Percentiles rank a stretch among this genome's conserved stretches.
phyloP scores from a whole-genome alignment of 2,329 filamentous ascomycete species.

The Bipolaris zeicola region DNA sequence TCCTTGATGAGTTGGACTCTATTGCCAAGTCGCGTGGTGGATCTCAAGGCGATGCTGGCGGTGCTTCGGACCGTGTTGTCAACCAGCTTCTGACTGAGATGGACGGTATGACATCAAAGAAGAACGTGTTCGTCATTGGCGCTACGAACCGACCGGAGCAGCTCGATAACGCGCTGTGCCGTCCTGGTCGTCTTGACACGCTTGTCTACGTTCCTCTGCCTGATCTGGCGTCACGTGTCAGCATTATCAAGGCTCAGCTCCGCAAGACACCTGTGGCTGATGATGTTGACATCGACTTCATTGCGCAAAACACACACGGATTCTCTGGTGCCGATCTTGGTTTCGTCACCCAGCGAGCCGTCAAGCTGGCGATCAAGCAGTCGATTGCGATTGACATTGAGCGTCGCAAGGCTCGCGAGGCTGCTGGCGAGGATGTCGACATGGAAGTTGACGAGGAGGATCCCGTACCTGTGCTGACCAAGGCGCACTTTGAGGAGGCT shows the following conservation, averaged over 20 bases:
- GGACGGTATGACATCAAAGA: constrained; percentile 99
- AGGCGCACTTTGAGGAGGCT: constrained; percentile 96
- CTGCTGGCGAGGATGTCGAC: constrained; percentile 70
- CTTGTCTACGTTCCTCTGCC: constrained; percentile 98
- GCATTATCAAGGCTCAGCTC: constrained; percentile 93
- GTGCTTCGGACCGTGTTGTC: constrained; percentile 98
- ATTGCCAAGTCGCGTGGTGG: constrained; percentile 99
- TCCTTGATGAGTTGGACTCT: constrained; percentile 97
- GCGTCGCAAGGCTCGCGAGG: constrained; percentile 86
- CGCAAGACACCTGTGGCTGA: constrained; percentile 92
- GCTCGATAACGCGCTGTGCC: constrained; percentile 95
- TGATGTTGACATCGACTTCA: constrained; percentile 88
- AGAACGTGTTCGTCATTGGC: constrained; percentile 99
- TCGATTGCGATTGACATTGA: constrained; percentile 88
- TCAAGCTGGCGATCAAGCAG: constrained; percentile 99
- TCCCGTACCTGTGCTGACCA: constrained; percentile 93
- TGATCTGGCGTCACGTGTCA: constrained; percentile 84
- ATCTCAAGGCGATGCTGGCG: constrained; percentile 92
- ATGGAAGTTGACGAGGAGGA: constrained; percentile 80
- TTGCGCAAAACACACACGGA: constrained; percentile 95
- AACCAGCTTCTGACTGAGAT: constrained; percentile 99
- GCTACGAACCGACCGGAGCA: constrained; percentile 99
- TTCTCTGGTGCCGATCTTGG: constrained; percentile 99
- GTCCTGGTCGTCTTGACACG: constrained; percentile 97
- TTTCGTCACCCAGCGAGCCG: constrained; percentile 97